Evolutionary conservation across 2,329 filamentous ascomycete genomes (phyloP).

Genomic region (Parasarocladium wereldwijsianum): DNA sequence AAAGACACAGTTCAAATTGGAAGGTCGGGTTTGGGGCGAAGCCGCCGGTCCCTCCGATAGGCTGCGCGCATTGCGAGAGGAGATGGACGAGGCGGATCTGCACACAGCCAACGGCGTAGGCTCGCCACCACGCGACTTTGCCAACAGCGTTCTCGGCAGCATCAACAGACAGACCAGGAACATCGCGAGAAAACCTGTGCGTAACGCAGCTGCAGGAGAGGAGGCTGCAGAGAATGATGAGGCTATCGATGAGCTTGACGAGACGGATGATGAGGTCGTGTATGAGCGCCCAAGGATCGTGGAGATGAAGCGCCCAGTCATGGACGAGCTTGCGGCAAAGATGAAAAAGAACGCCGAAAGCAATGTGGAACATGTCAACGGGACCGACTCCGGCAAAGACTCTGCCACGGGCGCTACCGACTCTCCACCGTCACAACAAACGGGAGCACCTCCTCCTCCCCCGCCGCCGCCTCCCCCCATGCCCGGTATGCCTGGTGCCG

Average conservation of each 20-base stretch:
- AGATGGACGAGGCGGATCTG: conserved; percentile 57
- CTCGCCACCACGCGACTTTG: conserved; percentile 47
- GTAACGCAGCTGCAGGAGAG: conserved; percentile 9
- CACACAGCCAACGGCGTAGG: conserved; percentile 31
- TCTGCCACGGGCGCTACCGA: conserved; percentile 54
- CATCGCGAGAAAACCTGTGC: conserved; percentile 40
- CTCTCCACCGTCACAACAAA: conserved; percentile 35
- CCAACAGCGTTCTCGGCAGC: conserved; percentile 59
- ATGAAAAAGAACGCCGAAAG: conserved; percentile 59
- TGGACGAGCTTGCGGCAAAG: conserved; percentile 61
- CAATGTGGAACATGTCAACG: conserved; percentile 54
- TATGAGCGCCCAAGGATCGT: conserved; percentile 71
- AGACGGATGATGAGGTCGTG: conserved; percentile 43
- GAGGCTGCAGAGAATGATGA: conserved; percentile 30
- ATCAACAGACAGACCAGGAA: conserved; percentile 47
- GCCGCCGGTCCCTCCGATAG: conserved; percentile 76
- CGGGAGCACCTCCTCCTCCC: conserved; percentile 16
- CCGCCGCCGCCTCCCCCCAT: conserved; percentile 32
- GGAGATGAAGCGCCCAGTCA: conserved; percentile 57
- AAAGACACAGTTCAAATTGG: conserved; percentile 94
- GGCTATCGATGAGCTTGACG: conserved; percentile 32
- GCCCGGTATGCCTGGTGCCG: conserved; percentile 31
- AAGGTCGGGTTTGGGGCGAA: conserved; percentile 82
- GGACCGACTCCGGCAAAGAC: conserved; percentile 58
- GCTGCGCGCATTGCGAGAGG: conserved; percentile 77